These are phyloP conservation scores for Chrysosphaeria jannelii DNA, from an alignment of 2,329 filamentous ascomycete genomes.

Conservation along the genomic window DNA sequence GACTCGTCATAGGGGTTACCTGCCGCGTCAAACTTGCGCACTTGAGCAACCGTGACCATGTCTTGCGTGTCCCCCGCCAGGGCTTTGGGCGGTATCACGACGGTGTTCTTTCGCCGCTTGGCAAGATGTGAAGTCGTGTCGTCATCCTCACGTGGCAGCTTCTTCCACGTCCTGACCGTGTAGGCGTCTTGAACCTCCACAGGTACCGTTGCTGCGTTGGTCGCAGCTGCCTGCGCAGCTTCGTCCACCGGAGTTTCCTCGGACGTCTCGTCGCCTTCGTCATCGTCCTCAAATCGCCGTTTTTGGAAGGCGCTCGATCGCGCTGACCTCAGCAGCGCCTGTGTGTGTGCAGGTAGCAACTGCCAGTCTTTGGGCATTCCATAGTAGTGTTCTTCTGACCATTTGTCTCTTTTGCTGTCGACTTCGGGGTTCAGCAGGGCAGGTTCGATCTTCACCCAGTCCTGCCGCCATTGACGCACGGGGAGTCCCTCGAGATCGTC, in stretches of 20 bases:
- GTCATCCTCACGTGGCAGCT: slow-evolving; percentile 26
- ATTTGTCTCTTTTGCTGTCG: slow-evolving; percentile 22
- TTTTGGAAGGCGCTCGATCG: slow-evolving; percentile 52
- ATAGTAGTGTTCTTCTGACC: slow-evolving; percentile 43
- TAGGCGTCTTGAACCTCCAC: slow-evolving; percentile 24
- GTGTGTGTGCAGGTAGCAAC: slow-evolving; percentile 47
- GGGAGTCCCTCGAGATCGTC: slow-evolving; percentile 45
- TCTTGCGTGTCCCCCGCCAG: slow-evolving; percentile 10
- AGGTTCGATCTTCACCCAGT: slow-evolving; percentile 36
- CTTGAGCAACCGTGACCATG: slow-evolving; percentile 47
- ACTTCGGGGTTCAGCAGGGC: too few relatives aligned
- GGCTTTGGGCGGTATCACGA: slow-evolving; percentile 21
- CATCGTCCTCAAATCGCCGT: slow-evolving; percentile 31
- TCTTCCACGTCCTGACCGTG: slow-evolving; percentile 28
- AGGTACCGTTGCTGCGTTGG: slow-evolving; percentile 1
- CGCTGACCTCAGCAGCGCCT: slow-evolving; percentile 55
- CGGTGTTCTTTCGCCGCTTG: slow-evolving; percentile 27
- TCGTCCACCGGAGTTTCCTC: slow-evolving; percentile 12
- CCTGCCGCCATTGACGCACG: slow-evolving; percentile 67
- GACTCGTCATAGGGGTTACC: slow-evolving; percentile 68
- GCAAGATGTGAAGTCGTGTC: slow-evolving; percentile 20
- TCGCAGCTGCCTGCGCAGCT: slow-evolving; percentile 4
- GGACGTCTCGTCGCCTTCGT: slow-evolving; percentile 8
- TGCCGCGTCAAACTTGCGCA: slow-evolving; percentile 45
- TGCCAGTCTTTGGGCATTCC: slow-evolving; percentile 68